Base-by-base conservation (phyloP, 164 flowering plant genomes). In the Nelumbo lutea region DNA sequence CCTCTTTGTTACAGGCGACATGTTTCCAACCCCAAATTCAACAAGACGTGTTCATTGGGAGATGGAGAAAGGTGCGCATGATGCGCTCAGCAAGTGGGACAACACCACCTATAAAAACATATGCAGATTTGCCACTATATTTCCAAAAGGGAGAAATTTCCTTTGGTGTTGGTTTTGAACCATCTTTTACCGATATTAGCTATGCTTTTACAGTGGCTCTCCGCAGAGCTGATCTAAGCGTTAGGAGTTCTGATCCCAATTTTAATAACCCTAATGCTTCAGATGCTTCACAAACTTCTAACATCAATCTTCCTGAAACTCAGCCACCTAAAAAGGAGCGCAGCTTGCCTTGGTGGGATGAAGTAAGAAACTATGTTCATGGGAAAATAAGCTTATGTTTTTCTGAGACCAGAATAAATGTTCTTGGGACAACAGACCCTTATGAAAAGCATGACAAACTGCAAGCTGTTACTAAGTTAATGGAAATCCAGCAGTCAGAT, bases 321-420 rank as follows among this genome's bases (percentile, higher is more conserved):
- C 87, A 70, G 61, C 97, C 90, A 2, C 93, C 97, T 6, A 96
- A 91, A 79, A 96, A 89, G 76, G 99, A 96, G 68, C 78, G 80
- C 62, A 93, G 94, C 83, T 86, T 96, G 65, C 99, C 99, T 48
- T 96, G 99, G 99, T 96, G 99, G 99, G 99, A 96, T 82, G 99
- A 96, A 48, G 78, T 90, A 67, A 83, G 99, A 75, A 78, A 93
- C 76, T 96, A 96, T 56, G 79, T 96, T 65, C 99, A 96, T 80
- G 99, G 99, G 58, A 83, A 85, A 46, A 81, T 79, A 60, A 73
- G 82, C 55, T 79, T 96, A 45, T 77, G 61, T 65, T 89, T 91
- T 68, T 74, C 83, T 63, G 90, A 90, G 79, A 82, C 86, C 2
- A 81, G 68, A 73, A 87, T 88, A 88, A 79, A 79, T 70, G 45